Evolutionary conservation across 176 grass and related monocot genomes (phyloP).

Genomic region (Zoysia japonica): DNA sequence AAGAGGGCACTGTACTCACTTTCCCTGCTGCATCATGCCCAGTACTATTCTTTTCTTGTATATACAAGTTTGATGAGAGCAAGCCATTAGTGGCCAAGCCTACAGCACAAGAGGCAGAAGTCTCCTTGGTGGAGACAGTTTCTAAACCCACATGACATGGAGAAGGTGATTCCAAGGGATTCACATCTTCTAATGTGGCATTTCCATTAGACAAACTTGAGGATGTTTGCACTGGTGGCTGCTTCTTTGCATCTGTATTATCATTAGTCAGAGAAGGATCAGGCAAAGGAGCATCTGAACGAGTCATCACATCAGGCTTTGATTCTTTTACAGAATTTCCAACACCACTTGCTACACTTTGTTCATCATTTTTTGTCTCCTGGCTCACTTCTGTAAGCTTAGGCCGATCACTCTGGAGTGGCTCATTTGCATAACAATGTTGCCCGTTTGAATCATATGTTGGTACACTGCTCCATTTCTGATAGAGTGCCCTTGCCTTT

Average conservation of each 20-base stretch:
- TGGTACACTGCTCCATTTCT: conserved; percentile 46
- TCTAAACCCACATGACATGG: conserved; percentile 31
- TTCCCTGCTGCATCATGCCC: background rate
- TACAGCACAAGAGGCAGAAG: conserved; percentile 30
- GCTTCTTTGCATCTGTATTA: conserved; percentile 38
- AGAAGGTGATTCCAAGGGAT: conserved; percentile 31
- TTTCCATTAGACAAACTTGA: conserved; percentile 35
- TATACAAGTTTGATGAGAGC: conserved; percentile 25
- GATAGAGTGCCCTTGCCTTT: conserved; percentile 48
- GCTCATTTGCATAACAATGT: conserved; percentile 23
- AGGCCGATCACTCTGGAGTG: background rate
- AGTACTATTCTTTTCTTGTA: conserved; percentile 3
- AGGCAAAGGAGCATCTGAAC: background rate
- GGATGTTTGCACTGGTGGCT: background rate
- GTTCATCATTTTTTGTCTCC: conserved; percentile 11
- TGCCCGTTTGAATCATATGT: conserved; percentile 15
- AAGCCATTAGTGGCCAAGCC: conserved; percentile 8
- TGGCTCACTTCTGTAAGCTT: conserved; percentile 20
- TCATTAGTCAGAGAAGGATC: conserved; percentile 31
- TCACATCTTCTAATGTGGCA: conserved; percentile 30
- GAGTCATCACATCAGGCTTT: conserved; percentile 20
- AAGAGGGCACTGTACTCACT: background rate
- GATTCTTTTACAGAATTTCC: conserved; percentile 24
- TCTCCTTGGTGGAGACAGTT: conserved; percentile 33
- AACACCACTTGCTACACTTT: background rate